Percentiles rank a stretch among this genome's conserved stretches.
These are phyloP conservation scores for Odonthalia washingtoniensis DNA, from an alignment of 31 red algal genomes.

Conservation along the genomic window DNA sequence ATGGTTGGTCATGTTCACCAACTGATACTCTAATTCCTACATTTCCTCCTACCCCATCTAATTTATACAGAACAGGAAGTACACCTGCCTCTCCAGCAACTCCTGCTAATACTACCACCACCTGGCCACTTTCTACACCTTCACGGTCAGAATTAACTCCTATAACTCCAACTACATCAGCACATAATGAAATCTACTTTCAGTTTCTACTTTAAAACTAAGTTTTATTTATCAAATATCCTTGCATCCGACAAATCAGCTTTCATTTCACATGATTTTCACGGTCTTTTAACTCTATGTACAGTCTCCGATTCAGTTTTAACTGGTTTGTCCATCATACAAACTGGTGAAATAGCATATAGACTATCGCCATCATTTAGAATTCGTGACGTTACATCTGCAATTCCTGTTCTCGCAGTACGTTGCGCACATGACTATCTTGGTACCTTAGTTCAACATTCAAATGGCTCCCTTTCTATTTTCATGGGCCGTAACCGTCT, in stretches of 20 bases:
- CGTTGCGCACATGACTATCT: constrained; percentile 49
- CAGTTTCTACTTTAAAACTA: not conserved
- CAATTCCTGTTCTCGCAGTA: constrained; percentile 62
- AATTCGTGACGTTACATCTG: constrained; percentile 62
- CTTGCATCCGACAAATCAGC: not conserved
- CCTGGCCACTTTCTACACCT: constrained; percentile 12
- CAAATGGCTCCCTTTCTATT: constrained; percentile 49
- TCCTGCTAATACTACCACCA: constrained; percentile 31
- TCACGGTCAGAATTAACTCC: no score
- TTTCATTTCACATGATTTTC: constrained; percentile 74
- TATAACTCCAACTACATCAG: no score
- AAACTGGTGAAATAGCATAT: constrained; percentile 21
- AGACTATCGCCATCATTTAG: constrained; percentile 48
- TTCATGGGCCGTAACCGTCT: constrained; percentile 73
- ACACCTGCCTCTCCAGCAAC: not conserved
- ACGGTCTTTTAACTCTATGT: constrained; percentile 68
- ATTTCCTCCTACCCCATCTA: constrained; percentile 1
- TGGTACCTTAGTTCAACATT: constrained; percentile 61
- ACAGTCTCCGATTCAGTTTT: constrained; percentile 32
- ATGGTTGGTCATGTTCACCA: constrained; percentile 31
- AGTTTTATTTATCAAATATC: constrained; percentile 29
- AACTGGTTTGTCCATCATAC: constrained; percentile 58
- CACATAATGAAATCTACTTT: constrained; percentile 14
- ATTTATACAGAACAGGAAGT: not conserved
- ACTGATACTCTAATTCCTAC: not conserved